These are phyloP conservation scores for Elsinoe arachidis DNA, from an alignment of 2,329 filamentous ascomycete species.

Conservation along the genomic window DNA sequence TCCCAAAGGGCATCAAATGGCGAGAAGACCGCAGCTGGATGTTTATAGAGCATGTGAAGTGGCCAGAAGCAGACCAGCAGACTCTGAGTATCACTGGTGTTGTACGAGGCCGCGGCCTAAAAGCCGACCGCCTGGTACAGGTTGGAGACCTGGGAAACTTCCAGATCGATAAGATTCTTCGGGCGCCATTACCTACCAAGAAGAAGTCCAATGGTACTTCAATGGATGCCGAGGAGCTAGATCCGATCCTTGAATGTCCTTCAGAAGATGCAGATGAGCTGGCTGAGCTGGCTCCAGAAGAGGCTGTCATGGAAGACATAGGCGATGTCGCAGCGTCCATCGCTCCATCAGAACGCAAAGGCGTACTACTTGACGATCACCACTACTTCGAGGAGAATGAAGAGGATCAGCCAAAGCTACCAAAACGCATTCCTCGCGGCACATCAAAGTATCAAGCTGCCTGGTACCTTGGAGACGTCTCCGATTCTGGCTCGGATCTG, in stretches of 20 bases:
- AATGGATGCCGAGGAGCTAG: conserved; percentile 51
- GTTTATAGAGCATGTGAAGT: conserved; percentile 73
- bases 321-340: conserved; percentile 41
- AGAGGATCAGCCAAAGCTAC: conserved; percentile 48
- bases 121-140: conserved; percentile 82
- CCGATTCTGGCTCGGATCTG: conserved; percentile 76
- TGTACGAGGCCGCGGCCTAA: conserved; percentile 75
- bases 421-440: conserved; percentile 74
- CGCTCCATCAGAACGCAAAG: conserved; percentile 53
- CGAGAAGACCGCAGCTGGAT: conserved; percentile 94
- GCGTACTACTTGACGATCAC: conserved; percentile 89
- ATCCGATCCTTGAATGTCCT: conserved; percentile 59
- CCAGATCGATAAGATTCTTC: conserved; percentile 80
- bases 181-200: conserved; percentile 56
- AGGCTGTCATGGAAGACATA: conserved; percentile 57
- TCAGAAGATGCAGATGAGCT: conserved; percentile 75
- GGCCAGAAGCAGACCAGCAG: conserved; percentile 46
- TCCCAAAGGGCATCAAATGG: conserved; percentile 91
- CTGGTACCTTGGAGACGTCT: conserved; percentile 80
- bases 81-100: conserved; percentile 60
- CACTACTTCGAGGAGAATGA: conserved; percentile 91
- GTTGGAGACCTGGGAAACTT: conserved; percentile 91
- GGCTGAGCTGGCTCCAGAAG: conserved; percentile 76
- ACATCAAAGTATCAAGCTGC: conserved; percentile 91
- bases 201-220: conserved; percentile 56